Percentiles rank a stretch among this genome's conserved stretches.
Conservation (phyloP, 257 asterid species). For the Solanum neorickii region DNA sequence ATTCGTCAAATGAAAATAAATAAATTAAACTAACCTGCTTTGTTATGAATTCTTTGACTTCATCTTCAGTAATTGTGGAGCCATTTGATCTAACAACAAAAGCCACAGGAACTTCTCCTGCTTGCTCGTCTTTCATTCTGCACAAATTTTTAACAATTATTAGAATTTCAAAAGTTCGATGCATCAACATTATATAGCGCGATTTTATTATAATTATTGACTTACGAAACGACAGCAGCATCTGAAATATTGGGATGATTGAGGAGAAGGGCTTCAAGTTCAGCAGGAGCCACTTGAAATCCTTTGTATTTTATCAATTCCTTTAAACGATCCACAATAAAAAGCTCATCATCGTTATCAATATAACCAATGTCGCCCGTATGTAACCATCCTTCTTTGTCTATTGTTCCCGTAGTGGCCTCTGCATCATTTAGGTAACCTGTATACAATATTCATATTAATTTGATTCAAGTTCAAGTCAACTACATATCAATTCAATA, state of each 20-base stretch:
- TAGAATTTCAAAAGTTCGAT: background rate
- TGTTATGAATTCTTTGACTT: constrained; percentile 58
- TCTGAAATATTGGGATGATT: constrained; percentile 57
- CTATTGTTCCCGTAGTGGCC: constrained; percentile 60
- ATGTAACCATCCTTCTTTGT: constrained; percentile 88
- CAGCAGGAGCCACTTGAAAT: constrained; percentile 94
- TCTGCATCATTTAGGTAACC: constrained; percentile 67
- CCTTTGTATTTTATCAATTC: constrained; percentile 87
- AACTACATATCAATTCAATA: background rate
- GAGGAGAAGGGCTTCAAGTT: constrained; percentile 73
- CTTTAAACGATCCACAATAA: constrained; percentile 79
- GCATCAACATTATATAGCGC: background rate
- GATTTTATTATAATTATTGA: background rate
- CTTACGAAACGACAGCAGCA: constrained; percentile 81
- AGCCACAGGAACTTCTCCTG: constrained; percentile 95
- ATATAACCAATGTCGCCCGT: constrained; percentile 81
- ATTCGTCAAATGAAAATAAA: background rate
- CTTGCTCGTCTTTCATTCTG: constrained; percentile 77
- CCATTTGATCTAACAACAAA: constrained; percentile 63
- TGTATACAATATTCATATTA: background rate
- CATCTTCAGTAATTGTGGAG: constrained; percentile 47
- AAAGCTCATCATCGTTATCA: constrained; percentile 74
- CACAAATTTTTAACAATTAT: background rate
- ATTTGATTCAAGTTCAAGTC: background rate
- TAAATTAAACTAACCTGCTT: constrained; percentile 32